Evolutionary conservation across 345 rosid genomes (phyloP).

Genomic region (Eucalyptus curtisii): DNA sequence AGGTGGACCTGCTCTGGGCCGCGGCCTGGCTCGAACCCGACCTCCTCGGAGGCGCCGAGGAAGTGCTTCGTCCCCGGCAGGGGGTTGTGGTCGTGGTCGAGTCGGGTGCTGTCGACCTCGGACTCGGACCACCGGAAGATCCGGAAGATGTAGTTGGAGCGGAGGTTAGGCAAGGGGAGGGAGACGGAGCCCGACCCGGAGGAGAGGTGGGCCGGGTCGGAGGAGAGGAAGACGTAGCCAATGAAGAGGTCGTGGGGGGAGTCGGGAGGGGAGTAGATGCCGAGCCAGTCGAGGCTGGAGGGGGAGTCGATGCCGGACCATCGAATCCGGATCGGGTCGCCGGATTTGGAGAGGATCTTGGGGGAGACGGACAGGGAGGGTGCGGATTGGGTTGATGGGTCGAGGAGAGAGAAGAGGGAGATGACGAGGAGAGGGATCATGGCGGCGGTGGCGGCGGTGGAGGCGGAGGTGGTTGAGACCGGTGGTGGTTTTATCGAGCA

Average conservation of each 20-base stretch:
- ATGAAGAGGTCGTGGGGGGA: conserved; percentile 57
- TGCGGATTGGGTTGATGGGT: conserved; percentile 9
- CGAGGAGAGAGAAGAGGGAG: neutral
- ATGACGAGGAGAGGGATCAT: conserved; percentile 20
- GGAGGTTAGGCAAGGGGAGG: conserved; percentile 57
- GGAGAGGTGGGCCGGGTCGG: conserved; percentile 40
- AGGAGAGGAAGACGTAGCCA: conserved; percentile 67
- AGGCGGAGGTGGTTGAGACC: neutral
- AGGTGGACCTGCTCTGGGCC: conserved; percentile 84
- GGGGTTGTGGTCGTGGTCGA: conserved; percentile 79
- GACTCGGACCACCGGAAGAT: conserved; percentile 76
- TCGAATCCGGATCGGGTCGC: conserved; percentile 40
- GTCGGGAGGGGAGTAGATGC: conserved; percentile 79
- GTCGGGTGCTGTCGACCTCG: conserved; percentile 42
- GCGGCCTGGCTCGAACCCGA: conserved; percentile 20
- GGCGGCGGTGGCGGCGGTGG: neutral
- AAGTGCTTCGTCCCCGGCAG: conserved; percentile 56
- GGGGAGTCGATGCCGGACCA: conserved; percentile 76
- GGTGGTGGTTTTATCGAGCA: neutral
- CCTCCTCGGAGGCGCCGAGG: conserved; percentile 31
- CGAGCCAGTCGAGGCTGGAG: conserved; percentile 78
- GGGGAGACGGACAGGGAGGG: conserved; percentile 36
- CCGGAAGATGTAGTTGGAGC: conserved; percentile 77
- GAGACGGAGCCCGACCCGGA: conserved; percentile 74
- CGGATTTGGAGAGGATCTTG: conserved; percentile 35